Evolutionary conservation across 768 basidiomycete genomes (phyloP).

Genomic region (Trametes elegans): DNA sequence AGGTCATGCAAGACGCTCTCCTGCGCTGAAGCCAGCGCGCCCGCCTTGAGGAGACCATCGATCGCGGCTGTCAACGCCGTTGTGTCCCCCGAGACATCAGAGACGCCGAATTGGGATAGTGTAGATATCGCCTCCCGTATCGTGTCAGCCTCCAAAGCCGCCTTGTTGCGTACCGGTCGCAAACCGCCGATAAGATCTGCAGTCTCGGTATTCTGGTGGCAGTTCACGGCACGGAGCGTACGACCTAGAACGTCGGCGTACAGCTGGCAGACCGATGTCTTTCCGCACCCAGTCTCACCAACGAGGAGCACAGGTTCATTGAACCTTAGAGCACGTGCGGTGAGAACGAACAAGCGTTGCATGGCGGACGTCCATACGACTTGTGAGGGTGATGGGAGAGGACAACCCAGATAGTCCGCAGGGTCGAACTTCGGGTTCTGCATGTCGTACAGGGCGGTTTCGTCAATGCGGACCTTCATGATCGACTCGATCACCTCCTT

Average conservation of each 20-base stretch:
- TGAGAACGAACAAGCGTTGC: slow-evolving; percentile 83
- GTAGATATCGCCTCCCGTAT: slow-evolving; percentile 40
- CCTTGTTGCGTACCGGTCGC: slow-evolving; percentile 81
- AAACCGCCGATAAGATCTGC: slow-evolving; percentile 94
- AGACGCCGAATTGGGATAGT: slow-evolving; percentile 40
- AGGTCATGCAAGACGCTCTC: slow-evolving; percentile 39
- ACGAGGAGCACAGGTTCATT: slow-evolving; percentile 95
- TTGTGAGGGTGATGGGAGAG: slow-evolving; percentile 43
- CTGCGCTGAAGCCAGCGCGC: slow-evolving; percentile 33
- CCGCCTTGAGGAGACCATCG: slow-evolving; percentile 24
- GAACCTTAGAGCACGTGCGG: slow-evolving; percentile 80
- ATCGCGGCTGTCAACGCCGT: slow-evolving; percentile 28
- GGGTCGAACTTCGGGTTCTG: slow-evolving; percentile 41
- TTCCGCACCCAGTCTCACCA: slow-evolving; percentile 96
- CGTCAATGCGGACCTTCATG: slow-evolving; percentile 86
- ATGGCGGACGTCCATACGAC: slow-evolving; percentile 93
- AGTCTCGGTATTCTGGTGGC: slow-evolving; percentile 98
- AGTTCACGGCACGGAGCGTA: slow-evolving; percentile 75
- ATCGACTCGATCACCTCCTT: slow-evolving; percentile 89
- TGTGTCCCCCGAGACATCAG: slow-evolving; percentile 23
- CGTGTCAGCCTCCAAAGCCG: slow-evolving; percentile 49
- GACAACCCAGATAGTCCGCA: slow-evolving; percentile 52
- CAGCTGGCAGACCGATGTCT: slow-evolving; percentile 94
- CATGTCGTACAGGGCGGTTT: slow-evolving; percentile 62
- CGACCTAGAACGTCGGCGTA: slow-evolving; percentile 67